Base-by-base conservation (phyloP, 2,329 filamentous ascomycete genomes). In the Cytospora piceicola region DNA sequence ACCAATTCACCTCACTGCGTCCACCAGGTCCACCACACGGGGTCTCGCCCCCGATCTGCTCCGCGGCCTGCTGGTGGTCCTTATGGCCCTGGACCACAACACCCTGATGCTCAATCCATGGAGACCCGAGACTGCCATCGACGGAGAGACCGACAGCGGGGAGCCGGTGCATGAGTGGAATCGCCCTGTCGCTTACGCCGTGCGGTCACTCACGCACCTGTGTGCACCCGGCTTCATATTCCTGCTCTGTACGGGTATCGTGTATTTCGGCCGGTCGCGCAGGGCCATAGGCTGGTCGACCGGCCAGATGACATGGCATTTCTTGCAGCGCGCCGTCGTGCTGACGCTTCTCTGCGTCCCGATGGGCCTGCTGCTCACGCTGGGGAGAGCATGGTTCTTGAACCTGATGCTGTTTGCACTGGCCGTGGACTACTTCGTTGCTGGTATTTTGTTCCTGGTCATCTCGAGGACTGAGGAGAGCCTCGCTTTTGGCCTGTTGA, bases 201-300 rank as follows among this genome's bases (percentile, higher is more conserved):
- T 79, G 29, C 78, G 80, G 9, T 77, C 77, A 0, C 70, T 82
- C 4, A 79, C 80, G 0, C 80, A 82, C 27, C 74, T 82, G 8
- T 82, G 80, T 71, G 80, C 77, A 1, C 73, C 80, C 0, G 80
- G 80, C 9, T 82, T 82, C 67, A 78, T 77, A 0, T 78, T 82
- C 46, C 71, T 82, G n/a, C 72, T 82, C 4, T 81, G 80, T 29
- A 76, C 81, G 70, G 81, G 81, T 9, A 73, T 81, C 12, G 80
- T 78, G 0, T 82, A 81, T 67, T 78, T 82, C 15, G 76, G 79
- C 4, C 73, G 75, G n/a, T 81, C 80, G 30, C 76, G 80, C 5
- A 71, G 72, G 17, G 72, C 70, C 17, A 72, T 80, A 2, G 79
- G 78, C 0, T 82, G 80, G 80, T 71, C 75, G 6, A 55, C 72